phyloP scores from a whole-genome alignment of 306 rosid genomes.

The Comarum palustre region DNA sequence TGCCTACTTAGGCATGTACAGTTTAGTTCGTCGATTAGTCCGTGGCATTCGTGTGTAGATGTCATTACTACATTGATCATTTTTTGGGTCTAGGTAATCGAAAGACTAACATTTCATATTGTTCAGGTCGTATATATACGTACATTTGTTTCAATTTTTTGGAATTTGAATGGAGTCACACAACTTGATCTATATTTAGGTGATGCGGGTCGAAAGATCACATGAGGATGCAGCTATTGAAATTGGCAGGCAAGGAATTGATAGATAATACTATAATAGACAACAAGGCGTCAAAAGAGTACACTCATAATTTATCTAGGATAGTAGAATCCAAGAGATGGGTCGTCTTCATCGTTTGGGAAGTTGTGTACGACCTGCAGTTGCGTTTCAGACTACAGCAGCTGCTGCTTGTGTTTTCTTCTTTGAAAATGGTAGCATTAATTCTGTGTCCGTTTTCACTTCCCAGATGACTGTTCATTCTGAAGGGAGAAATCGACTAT shows the following conservation, averaged over 20 bases:
- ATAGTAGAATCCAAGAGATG: background rate
- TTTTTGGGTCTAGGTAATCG: no score
- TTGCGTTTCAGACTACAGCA: background rate
- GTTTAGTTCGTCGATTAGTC: no score
- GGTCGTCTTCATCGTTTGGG: constrained; percentile 10
- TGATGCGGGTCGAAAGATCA: background rate
- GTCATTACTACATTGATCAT: no score
- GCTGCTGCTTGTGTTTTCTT: background rate
- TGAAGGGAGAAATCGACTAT: background rate
- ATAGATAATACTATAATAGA: background rate
- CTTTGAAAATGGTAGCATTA: background rate
- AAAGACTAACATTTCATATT: no score
- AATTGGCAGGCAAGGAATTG: background rate
- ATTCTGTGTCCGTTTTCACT: background rate
- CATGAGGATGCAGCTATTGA: background rate
- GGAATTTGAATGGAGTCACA: no score
- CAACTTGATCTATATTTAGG: no score
- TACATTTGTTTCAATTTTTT: no score
- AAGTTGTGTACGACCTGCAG: background rate
- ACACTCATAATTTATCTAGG: background rate
- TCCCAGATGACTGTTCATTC: background rate
- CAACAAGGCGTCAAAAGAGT: background rate
- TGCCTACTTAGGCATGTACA: no score
- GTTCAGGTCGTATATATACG: no score
- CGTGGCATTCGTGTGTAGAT: no score